Percentiles rank a stretch among this genome's conserved stretches.
Evolutionary conservation across 2,329 filamentous ascomycete species (phyloP).

Genomic region (Cordyceps cateniannulata): DNA sequence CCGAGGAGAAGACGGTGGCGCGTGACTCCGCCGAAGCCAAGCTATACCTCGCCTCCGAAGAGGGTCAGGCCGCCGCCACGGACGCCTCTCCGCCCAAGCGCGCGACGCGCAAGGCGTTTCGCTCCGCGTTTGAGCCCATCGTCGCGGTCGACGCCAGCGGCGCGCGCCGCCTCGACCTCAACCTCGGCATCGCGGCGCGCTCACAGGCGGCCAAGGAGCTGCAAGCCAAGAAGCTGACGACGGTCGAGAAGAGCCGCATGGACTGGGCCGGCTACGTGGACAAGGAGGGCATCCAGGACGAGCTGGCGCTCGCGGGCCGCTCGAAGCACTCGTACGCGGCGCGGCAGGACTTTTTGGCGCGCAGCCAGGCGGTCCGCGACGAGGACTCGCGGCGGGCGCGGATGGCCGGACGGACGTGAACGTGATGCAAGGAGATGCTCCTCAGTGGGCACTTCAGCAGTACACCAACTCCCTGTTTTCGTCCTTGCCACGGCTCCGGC

Average conservation of each 20-base stretch:
- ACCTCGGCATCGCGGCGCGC: slow-evolving; percentile 47
- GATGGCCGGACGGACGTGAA: slow-evolving; percentile 32
- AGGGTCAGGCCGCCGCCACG: slow-evolving; percentile 19
- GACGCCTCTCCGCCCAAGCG: slow-evolving; percentile 32
- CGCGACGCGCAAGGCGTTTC: slow-evolving; percentile 49
- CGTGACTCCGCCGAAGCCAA: slow-evolving; percentile 60
- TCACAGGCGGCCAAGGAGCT: slow-evolving; percentile 42
- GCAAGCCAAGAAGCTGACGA: slow-evolving; percentile 59
- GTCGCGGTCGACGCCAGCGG: slow-evolving; percentile 29
- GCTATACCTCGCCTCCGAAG: slow-evolving; percentile 52
- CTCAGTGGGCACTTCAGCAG: too few species aligned
- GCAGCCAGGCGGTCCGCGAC: slow-evolving; percentile 57
- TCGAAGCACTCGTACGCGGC: slow-evolving; percentile 58
- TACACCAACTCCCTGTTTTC: too few species aligned
- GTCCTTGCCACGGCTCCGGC: too few species aligned
- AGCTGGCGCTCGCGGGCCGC: slow-evolving; percentile 57
- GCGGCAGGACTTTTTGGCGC: slow-evolving; percentile 58
- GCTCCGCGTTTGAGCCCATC: slow-evolving; percentile 57
- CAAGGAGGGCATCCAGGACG: slow-evolving; percentile 64
- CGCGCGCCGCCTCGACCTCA: slow-evolving; percentile 46
- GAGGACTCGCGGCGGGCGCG: slow-evolving; percentile 52
- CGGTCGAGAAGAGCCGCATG: slow-evolving; percentile 66
- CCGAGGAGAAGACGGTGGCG: slow-evolving; percentile 63
- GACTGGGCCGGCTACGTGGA: slow-evolving; percentile 69
- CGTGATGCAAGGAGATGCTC: too few species aligned